Conservation (phyloP, 2,329 filamentous ascomycete species). For the Microsporum canis region DNA sequence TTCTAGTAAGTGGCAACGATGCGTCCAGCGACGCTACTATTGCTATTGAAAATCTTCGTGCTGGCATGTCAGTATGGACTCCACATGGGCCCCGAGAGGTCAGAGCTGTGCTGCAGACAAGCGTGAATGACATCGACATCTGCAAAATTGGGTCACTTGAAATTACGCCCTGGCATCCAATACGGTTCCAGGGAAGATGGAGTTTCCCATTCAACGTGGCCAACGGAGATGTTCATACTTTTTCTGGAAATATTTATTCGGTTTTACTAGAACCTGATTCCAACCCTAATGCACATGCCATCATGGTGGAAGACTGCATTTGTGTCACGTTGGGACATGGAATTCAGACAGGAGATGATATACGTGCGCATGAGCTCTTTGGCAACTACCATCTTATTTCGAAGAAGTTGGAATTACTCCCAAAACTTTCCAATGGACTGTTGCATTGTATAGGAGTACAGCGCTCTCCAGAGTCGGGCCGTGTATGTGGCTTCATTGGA, state of each 20-base stretch:
- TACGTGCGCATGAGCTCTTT: slow-evolving; percentile 45
- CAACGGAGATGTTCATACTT: slow-evolving; percentile 26
- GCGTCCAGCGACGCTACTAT: slow-evolving; percentile 15
- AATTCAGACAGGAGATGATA: slow-evolving; percentile 23
- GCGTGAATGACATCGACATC: slow-evolving; percentile 32
- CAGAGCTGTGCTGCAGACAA: slow-evolving; percentile 42
- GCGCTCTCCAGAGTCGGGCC: slow-evolving; percentile 30
- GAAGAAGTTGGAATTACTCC: slow-evolving; percentile 27
- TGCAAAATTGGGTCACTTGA: slow-evolving; percentile 39
- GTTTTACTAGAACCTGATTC: slow-evolving; percentile 42
- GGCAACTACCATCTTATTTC: slow-evolving; percentile 40
- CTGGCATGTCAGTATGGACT: slow-evolving; percentile 42
- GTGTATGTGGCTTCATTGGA: slow-evolving; percentile 18
- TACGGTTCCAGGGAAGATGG: slow-evolving; percentile 35
- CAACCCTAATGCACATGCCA: slow-evolving; percentile 39
- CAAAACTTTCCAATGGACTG: slow-evolving; percentile 33
- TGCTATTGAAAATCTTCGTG: slow-evolving; percentile 35
- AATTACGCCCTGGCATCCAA: slow-evolving; percentile 52
- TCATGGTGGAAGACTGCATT: slow-evolving; percentile 35
- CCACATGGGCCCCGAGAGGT: slow-evolving; percentile 42
- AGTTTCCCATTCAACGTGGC: slow-evolving; percentile 36
- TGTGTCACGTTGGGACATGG: slow-evolving; percentile 52
- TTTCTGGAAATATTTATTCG: slow-evolving; percentile 47
- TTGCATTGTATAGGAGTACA: slow-evolving; percentile 36
- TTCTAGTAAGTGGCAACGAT: slow-evolving; percentile 31